Evolutionary conservation across 257 asterid genomes (phyloP), one percentile per base, ranked within the genome.

Genomic region (Misopates orontium): DNA sequence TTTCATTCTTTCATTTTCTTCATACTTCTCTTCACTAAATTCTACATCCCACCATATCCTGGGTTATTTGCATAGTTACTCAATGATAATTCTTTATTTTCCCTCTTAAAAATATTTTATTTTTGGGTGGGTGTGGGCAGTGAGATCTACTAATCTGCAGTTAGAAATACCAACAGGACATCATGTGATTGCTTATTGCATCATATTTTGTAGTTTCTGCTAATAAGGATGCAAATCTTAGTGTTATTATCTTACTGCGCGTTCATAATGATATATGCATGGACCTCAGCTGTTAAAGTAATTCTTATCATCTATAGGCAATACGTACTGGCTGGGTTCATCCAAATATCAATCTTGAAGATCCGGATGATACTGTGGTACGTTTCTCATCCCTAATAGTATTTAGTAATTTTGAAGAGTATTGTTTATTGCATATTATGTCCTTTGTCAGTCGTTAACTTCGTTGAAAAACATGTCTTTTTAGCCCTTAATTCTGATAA

Each of bases 321-420:
- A 93, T 93, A 56, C 80, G 95, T 67, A 87, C 88, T 2, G 99
- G 99, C 54, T 93, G 96, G 97, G 75, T 92, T 73, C 98, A 92
- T 85, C 98, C 98, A 60, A 92, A 92, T 79, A 80, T 87, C 80
- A 92, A 92, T 70, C 97, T 93, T 74, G 97, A 93, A 73, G 81
- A 77, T 75, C 97, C 97, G 57, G 99, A 93, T 66, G 84, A 79
- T 60, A 87, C 83, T n/a, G 95, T 93, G 97, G 99, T 93, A 87
- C 72, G 94, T 56, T 18, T 65, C 63, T 68, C 42, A 42, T 48
- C 45, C 54, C n/a, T 12, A 13, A 66, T 47, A 2, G 68, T 49
- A 36, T 49, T 23, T 71, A 45, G 62, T 18, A 52, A 36, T 36
- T 62, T 67, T 64, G 16, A 58, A 36, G 32, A 17, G 9, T 32